Conservation (phyloP, 129 eudicot genomes). For the Helianthus tuberosus region DNA sequence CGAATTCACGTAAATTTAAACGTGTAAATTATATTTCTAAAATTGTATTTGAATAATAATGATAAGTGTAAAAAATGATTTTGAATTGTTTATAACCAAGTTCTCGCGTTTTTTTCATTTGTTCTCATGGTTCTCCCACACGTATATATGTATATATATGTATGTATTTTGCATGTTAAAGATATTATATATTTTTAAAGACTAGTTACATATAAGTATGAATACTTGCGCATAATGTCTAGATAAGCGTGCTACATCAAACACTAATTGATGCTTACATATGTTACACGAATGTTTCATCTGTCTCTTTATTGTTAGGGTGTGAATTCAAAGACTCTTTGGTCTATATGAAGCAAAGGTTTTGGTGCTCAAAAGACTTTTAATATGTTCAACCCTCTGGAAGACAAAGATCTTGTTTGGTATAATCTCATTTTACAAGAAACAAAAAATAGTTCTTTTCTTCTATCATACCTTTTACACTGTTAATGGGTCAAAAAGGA, state of each 20-base stretch:
- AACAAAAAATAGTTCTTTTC: not conserved
- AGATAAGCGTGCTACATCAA: slow-evolving; percentile 8
- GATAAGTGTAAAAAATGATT: too few species aligned
- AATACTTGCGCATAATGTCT: not conserved
- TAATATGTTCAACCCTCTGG: not conserved
- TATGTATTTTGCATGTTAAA: too few species aligned
- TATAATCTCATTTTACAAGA: not conserved
- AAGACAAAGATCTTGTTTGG: slow-evolving; percentile 8
- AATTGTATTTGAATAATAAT: too few species aligned
- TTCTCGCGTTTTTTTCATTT: too few species aligned
- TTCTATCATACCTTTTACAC: not conserved
- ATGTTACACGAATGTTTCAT: not conserved
- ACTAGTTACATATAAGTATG: too few species aligned
- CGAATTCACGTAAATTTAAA: too few species aligned
- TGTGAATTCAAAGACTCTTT: slow-evolving; percentile 25
- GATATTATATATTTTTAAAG: too few species aligned
- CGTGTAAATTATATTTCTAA: too few species aligned
- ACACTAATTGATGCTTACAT: not conserved
- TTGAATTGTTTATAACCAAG: too few species aligned
- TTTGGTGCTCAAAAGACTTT: slow-evolving; percentile 14
- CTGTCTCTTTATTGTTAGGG: not conserved
- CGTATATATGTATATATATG: too few species aligned
- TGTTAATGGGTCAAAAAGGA: not conserved
- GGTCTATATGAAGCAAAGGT: slow-evolving; percentile 15
- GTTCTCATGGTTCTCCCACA: too few species aligned